These are phyloP conservation scores for Penicillium bovifimosum DNA, from an alignment of 495 filamentous ascomycete genomes.

Conservation along the genomic window DNA sequence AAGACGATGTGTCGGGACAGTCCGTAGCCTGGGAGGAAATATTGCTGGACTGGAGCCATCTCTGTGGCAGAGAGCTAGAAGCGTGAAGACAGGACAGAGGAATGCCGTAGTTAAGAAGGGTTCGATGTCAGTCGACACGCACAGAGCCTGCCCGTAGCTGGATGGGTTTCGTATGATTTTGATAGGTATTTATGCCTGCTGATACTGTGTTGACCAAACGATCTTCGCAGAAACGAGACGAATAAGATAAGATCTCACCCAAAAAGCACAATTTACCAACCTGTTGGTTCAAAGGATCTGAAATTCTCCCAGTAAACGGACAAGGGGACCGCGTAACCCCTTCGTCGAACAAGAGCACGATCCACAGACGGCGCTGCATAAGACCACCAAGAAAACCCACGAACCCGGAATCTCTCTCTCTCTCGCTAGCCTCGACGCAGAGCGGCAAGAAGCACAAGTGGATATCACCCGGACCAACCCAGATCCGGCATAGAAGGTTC, in stretches of 20 bases:
- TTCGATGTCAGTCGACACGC: constrained; percentile 5
- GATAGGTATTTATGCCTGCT: not conserved
- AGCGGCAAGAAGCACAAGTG: not conserved
- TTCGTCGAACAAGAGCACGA: constrained; percentile 2
- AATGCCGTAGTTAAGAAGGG: constrained; percentile 2
- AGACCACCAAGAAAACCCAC: constrained; percentile 11
- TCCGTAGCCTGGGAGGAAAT: constrained; percentile 50
- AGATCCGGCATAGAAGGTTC: constrained; percentile 10
- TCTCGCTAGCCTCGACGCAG: not conserved
- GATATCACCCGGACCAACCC: not conserved
- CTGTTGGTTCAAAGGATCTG: constrained; percentile 9
- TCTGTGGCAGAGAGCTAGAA: not conserved
- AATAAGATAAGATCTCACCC: constrained; percentile 11
- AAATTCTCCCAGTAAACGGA: constrained; percentile 12
- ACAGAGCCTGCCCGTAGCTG: constrained; percentile 7
- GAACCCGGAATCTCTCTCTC: not conserved
- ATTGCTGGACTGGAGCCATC: constrained; percentile 41
- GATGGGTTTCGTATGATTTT: constrained; percentile 7
- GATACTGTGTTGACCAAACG: not conserved
- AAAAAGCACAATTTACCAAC: not conserved
- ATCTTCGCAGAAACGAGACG: constrained; percentile 1
- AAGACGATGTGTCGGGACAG: constrained; percentile 51
- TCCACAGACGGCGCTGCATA: constrained; percentile 7
- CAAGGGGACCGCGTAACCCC: constrained; percentile 5
- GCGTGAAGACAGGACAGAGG: constrained; percentile 1